Base-by-base conservation (phyloP, 225 moss, liverwort and hornwort genomes). In the Polytrichum formosum region DNA sequence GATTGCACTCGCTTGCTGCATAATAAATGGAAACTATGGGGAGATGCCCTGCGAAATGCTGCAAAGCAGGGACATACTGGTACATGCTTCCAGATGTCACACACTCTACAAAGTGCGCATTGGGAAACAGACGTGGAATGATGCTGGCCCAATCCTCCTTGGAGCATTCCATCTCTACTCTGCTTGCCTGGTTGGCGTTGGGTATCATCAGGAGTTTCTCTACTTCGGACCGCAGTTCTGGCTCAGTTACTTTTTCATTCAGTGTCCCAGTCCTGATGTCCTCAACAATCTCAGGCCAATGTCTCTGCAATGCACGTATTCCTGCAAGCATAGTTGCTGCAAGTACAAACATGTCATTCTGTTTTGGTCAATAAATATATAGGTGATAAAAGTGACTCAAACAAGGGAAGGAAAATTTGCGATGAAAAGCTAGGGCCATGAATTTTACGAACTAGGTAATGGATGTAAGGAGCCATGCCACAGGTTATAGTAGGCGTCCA, bases 71-170 rank as follows among this genome's bases (percentile, higher is more conserved):
- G 19, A 81, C 82, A 28, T 93, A 96, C 6, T 83, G 87, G 67
- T 77, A 69, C 91, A 96, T 93, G 25, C 84, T 84, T 6, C 96
- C 93, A 0, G 88, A 88, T 30, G 87, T 53, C 21, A 93, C 70
- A 27, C 85, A 84, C 19, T 56, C 71, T 6, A 96, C 67, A 20
- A 90, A 74, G 19, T 19, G 69, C n/a, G 79, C 76, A 22, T 93
- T 96, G 0, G 93, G 96, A 62, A 91, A 96, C 17, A 93, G 82
- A 8, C 91, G 79, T 19, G 82, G 87, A 27, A 93, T 76, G 66
- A 91, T 90, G 59, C 91, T 90, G 67, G 77, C 79, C 83, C 90
- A 85, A n/a, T 79, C 74, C 17, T 86, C 79, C 62, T 79, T 75
- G 1, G 79, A 78, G 53, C 86, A 82, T 67, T 86, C 89, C 55